A percentile compares a stretch with the other conserved stretches of the same genome.
Evolutionary conservation across 1,284 basidiomycete species (phyloP).

Genomic region (Ceratobasidium sp.): DNA sequence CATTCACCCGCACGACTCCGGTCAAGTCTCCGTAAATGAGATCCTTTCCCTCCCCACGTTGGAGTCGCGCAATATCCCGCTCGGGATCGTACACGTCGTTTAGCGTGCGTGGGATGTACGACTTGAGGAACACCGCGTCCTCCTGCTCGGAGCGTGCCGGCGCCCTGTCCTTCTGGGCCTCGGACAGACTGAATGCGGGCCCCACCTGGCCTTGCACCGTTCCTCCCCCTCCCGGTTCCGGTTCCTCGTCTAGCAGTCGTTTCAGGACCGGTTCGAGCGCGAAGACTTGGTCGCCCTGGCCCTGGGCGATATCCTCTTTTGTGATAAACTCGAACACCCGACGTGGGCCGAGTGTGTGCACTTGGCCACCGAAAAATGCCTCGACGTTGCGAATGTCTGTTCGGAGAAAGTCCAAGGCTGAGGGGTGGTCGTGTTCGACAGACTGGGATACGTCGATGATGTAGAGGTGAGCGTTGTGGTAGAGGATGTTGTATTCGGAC

Average conservation of each 20-base stretch:
- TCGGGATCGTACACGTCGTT: slow-evolving; percentile 95
- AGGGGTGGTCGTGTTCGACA: slow-evolving; percentile 97
- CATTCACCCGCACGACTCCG: slow-evolving; percentile 47
- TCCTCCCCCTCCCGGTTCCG: slow-evolving; percentile 48
- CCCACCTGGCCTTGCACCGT: slow-evolving; percentile 9
- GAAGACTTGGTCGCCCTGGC: slow-evolving; percentile 53
- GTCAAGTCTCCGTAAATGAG: slow-evolving; percentile 85
- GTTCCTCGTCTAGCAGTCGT: slow-evolving; percentile 46
- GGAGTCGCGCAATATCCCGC: slow-evolving; percentile 81
- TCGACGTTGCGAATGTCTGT: slow-evolving; percentile 93
- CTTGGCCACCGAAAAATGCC: slow-evolving; percentile 88
- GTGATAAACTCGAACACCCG: slow-evolving; percentile 91
- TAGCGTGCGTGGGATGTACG: slow-evolving; percentile 92
- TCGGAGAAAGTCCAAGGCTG: slow-evolving; percentile 95
- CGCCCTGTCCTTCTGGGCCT: slow-evolving; percentile 79
- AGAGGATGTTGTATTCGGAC: slow-evolving; percentile 97
- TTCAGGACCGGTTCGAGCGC: slow-evolving; percentile 54
- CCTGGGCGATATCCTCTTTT: slow-evolving; percentile 58
- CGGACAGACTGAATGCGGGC: slow-evolving; percentile 46
- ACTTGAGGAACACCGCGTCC: slow-evolving; percentile 86
- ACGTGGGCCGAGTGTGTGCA: slow-evolving; percentile 81
- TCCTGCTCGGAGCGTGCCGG: slow-evolving; percentile 63
- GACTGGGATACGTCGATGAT: slow-evolving; percentile 99
- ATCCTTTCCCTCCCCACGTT: slow-evolving; percentile 72
- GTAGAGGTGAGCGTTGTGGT: slow-evolving; percentile 75